Evolutionary conservation across 345 rosid species (phyloP).

Genomic region (Adansonia digitata): DNA sequence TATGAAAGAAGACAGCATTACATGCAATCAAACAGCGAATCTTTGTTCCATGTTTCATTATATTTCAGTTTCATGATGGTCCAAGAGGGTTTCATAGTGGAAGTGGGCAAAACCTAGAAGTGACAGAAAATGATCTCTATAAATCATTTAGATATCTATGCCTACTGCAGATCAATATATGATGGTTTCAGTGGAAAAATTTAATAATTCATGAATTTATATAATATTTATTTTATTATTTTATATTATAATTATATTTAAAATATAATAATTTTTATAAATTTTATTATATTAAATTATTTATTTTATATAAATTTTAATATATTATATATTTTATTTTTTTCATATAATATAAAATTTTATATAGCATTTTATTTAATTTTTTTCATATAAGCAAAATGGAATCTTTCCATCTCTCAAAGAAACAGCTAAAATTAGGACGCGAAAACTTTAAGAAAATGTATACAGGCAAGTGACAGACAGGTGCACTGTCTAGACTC

Average conservation of each 20-base stretch:
- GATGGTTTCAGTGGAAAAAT: neutral
- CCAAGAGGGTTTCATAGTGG: neutral
- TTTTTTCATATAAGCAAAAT: neutral
- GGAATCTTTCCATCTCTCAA: neutral
- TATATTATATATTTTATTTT: too few relatives aligned
- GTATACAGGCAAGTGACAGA: neutral
- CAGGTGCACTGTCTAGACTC: neutral
- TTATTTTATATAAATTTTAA: too few relatives aligned
- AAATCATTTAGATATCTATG: neutral
- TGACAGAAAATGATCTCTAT: neutral
- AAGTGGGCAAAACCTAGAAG: too few relatives aligned
- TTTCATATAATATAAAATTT: too few relatives aligned
- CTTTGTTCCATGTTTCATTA: neutral
- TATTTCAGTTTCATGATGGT: neutral
- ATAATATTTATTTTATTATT: too few relatives aligned
- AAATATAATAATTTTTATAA: too few relatives aligned
- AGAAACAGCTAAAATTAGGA: neutral
- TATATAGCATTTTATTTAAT: too few relatives aligned
- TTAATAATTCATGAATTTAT: too few relatives aligned
- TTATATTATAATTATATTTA: too few relatives aligned
- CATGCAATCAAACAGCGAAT: neutral
- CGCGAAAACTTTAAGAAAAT: neutral
- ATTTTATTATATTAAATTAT: too few relatives aligned
- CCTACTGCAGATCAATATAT: neutral
- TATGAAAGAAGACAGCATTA: neutral